Conservation (phyloP, 345 rosid species). For the Citrus trifoliata region DNA sequence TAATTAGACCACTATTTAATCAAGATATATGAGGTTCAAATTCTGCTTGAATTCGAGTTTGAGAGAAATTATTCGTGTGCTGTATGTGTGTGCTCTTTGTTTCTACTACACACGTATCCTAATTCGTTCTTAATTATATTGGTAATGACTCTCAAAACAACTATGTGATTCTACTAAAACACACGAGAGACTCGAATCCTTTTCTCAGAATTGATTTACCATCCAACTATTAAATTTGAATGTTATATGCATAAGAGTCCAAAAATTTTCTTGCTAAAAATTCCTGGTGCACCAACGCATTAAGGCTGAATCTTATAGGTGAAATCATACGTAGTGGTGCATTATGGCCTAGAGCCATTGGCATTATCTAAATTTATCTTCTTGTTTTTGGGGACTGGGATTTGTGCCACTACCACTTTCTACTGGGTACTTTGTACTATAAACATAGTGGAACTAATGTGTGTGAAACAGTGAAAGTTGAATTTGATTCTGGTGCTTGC, state of each 20-base stretch:
- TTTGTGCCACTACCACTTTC: constrained; percentile 12
- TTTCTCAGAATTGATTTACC: no score
- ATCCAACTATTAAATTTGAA: background rate
- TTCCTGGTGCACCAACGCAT: constrained; percentile 25
- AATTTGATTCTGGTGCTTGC: background rate
- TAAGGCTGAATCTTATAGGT: constrained; percentile 40
- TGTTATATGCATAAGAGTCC: background rate
- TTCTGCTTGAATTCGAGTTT: no score
- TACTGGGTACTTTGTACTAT: background rate
- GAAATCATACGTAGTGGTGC: constrained; percentile 39
- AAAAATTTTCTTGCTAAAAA: constrained; percentile 3
- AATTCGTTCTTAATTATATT: no score
- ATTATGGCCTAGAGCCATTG: constrained; percentile 24
- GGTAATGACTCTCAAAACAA: no score
- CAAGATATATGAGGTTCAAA: no score
- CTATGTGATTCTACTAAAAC: no score
- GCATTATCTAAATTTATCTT: constrained; percentile 8
- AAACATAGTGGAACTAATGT: background rate
- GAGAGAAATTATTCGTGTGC: no score
- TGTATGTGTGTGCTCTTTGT: no score
- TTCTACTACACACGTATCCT: no score
- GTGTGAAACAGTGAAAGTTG: background rate
- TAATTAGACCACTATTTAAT: no score
- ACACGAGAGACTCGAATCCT: no score
- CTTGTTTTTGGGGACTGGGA: background rate